Base-by-base conservation (phyloP, 225 moss, liverwort and hornwort species). In the Pseudoscleropodium purum region DNA sequence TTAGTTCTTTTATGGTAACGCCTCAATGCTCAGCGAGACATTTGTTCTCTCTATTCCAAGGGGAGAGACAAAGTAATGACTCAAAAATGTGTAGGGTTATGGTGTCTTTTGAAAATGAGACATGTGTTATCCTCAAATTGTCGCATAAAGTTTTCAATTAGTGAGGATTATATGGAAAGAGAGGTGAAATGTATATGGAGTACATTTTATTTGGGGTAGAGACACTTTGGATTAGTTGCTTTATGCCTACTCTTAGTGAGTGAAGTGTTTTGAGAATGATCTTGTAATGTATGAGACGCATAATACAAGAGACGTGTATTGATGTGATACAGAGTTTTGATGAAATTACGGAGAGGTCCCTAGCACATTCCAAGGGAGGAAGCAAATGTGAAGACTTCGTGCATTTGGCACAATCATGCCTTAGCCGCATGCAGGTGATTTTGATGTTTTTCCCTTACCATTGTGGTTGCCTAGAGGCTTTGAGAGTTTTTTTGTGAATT, bases 1-100 rank as follows among this genome's bases (percentile, higher is more conserved):
- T 98, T 54, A 97, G 97, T 90, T 94, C 98, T 68, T 98, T 96
- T 92, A 95, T 96, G 98, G 98, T 94, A 92, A 88, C 30, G 36
- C 75, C 60, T 74, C 65, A 27, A 84, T n/a, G 68, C 84, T 54
- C 13, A 14, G 52, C 68, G 19, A 68, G 84, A 51, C 43, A 41
- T 84, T 79, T n/a, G 23, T 78, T 54, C 1, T n/a, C n/a, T 54
- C 86, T 62, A 64, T 63, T 29, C 56, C 69, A 84, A 52, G n/a
- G 52, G 68, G 54, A 84, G 52, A 69, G 68, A 39, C 87, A 23
- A 36, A 86, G 54, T 30, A 65, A 79, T 88, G 70, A 41, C 60
- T 69, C 20, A 11, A 51, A 86, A 86, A 63, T 63, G 37, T 49
- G 36, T 27, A 47, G 76, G 60, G 70, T 70, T 29, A 27, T 70